Base-by-base conservation (phyloP, 306 rosid genomes). In the Prinsepia uniflora region DNA sequence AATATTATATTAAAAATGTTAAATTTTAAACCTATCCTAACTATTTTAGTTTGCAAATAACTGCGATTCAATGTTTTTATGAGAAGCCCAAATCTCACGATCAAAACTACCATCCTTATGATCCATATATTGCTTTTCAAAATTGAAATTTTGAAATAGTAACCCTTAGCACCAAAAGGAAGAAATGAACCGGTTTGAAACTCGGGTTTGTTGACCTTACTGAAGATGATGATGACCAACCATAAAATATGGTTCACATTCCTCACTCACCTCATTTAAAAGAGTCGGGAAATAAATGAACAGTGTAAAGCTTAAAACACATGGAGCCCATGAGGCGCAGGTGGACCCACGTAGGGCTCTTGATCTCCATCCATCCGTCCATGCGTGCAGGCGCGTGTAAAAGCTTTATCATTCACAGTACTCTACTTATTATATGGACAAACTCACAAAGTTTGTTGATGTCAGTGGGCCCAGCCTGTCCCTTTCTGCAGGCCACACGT, bases 391-490 rank as follows among this genome's bases (percentile, higher is more conserved):
- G 80, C 78, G 76, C 73, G 83, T 79, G 79, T 9, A 18, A 47
- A 46, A n/a, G 58, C 58, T 53, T 17, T 7, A 30, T 55, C 5
- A 7, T 48, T 1, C 13, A 34, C 6, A 56, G 20, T 53, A 18
- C 58, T 53, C 6, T 40, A 42, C 52, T 24, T 30, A 36, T 36
- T 34, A 42, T 18, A 41, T 66, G 47, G 67, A 70, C 67, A 64
- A 74, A 77, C 6, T 6, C 13, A 41, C 18, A 65, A 59, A 61
- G 14, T 7, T 9, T 64, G 78, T 81, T 48, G 81, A 82, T 81
- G 86, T 84, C 85, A 78, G 81, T 13, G 87, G 88, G 87, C 7
- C 87, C 89, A 72, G 46, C 40, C 0, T 5, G 1, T 0, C 7
- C 14, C 60, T 42, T 50, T 22, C 17, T 2, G 9, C n/a, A 56